These are phyloP conservation scores for Termitomyces sp. DNA, from an alignment of 768 basidiomycete genomes.

Conservation along the genomic window DNA sequence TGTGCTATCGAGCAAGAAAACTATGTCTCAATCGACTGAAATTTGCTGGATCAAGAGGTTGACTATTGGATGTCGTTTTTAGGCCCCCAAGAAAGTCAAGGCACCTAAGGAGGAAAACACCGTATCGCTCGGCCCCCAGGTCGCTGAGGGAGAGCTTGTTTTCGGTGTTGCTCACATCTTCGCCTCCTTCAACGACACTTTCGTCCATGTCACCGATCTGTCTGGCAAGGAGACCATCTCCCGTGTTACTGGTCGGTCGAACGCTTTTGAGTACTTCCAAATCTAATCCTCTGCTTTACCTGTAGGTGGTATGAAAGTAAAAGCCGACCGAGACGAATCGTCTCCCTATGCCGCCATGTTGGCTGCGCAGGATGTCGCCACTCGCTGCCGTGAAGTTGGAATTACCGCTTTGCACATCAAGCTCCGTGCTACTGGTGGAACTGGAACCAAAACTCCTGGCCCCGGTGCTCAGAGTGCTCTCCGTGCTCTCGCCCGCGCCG, in stretches of 20 bases:
- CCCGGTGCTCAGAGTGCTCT: conserved; percentile 98
- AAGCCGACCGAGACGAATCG: conserved; percentile 99
- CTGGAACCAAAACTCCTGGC: conserved; percentile 98
- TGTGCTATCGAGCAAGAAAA: not conserved
- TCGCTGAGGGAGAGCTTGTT: conserved; percentile 93
- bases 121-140: conserved; percentile 92
- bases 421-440: conserved; percentile 96
- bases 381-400: conserved; percentile 96
- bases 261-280: not conserved
- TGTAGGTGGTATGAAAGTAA: conserved; percentile 98
- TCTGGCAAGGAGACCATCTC: conserved; percentile 99
- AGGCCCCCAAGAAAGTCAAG: conserved; percentile 85
- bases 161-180: conserved; percentile 99
- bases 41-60: conserved; percentile 41
- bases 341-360: conserved; percentile 97
- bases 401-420: conserved; percentile 99
- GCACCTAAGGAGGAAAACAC: conserved; percentile 74
- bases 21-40: not conserved
- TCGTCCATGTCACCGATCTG: conserved; percentile 98
- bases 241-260: conserved; percentile 82
- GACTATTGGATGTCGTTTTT: conserved; percentile 16
- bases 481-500: conserved; percentile 95
- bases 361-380: conserved; percentile 95
- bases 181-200: conserved; percentile 99
- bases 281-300: not conserved